Percentiles rank a stretch among this genome's conserved stretches.
phyloP scores from a whole-genome alignment of 306 rosid species.

The Geum urbanum region DNA sequence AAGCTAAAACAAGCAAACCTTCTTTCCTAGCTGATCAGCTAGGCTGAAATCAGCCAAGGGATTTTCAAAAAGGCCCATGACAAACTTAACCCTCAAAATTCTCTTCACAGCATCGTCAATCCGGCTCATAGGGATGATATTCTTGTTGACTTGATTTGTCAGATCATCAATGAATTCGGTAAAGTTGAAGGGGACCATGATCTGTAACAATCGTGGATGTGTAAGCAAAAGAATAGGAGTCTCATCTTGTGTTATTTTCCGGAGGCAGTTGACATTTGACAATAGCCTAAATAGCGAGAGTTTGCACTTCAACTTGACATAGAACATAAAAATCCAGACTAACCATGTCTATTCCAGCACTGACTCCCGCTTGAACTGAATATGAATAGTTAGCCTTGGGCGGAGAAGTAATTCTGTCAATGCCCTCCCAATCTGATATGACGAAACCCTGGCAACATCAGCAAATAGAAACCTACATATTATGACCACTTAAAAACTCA shows the following conservation, averaged over 20 bases:
- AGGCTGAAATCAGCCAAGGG: conserved; percentile 70
- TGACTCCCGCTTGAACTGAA: conserved; percentile 60
- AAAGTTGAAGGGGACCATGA: conserved; percentile 64
- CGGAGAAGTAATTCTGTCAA: conserved; percentile 79
- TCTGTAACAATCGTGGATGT: conserved; percentile 29
- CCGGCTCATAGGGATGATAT: conserved; percentile 63
- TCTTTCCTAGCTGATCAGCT: conserved; percentile 58
- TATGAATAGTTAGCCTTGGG: conserved; percentile 78
- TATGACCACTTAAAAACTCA: conserved; percentile 1
- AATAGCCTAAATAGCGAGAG: background rate
- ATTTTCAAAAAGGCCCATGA: conserved; percentile 77
- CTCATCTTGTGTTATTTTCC: background rate
- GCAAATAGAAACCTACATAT: background rate
- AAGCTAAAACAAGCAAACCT: conserved; percentile 39
- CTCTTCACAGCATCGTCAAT: conserved; percentile 77
- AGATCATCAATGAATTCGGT: conserved; percentile 53
- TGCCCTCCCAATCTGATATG: conserved; percentile 85
- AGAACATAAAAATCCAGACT: conserved; percentile 15
- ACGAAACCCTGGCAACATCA: conserved; percentile 60
- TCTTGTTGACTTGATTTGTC: conserved; percentile 55
- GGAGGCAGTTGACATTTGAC: background rate
- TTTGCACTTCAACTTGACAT: background rate
- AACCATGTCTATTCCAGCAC: conserved; percentile 91
- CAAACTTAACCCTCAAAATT: conserved; percentile 69
- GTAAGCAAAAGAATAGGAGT: background rate